Base-by-base conservation (phyloP, 163 green algal species). In the Prototheca cutis region DNA sequence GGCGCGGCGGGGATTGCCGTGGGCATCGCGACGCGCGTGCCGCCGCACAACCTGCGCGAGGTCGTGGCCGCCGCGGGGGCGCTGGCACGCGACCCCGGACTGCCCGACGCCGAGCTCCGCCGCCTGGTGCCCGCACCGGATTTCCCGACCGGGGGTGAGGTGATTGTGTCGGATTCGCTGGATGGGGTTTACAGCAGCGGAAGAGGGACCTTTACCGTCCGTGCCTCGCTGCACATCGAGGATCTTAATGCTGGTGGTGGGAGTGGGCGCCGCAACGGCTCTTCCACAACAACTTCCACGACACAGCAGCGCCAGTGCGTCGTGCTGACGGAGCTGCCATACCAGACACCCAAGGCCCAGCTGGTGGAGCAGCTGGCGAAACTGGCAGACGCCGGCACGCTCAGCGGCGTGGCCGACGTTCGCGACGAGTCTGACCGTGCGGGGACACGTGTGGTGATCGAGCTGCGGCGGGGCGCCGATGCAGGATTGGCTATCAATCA, bases 1-100 rank as follows among this genome's bases (percentile, higher is more conserved):
- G 92, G 92, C 39, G 72, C 81, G 27, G 70, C 64, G 6, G 92
- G 92, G 32, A 98, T 98, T 55, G 92, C 92, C 13, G 91, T 98
- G 31, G 91, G 88, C 34, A 94, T 97, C 48, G 91, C 93, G 45
- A 98, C 92, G 33, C 83, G 74, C 59, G 95, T 99, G 45, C 93
- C 93, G 13, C 90, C 93, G 1, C 93, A 99, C 80, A 99, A 98
- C 77, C 61, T 98, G 57, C 53, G 53, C 10, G 81, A 89, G 73
- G 82, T 95, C 13, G 77, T 90, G n/a, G 55, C 61, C 0, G 90
- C 68, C 0, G 66, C 95, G 21, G 66, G 66, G 28, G 84, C 81
- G 2, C 63, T 95, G 6, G 87, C 94, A 4, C 23, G 68, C 23
- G 71, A 98, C 70, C 89, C 89, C 2, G 56, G 81, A 56, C 85